Evolutionary conservation across 305 asterid species (phyloP).

Genomic region (Rubia balearica): DNA sequence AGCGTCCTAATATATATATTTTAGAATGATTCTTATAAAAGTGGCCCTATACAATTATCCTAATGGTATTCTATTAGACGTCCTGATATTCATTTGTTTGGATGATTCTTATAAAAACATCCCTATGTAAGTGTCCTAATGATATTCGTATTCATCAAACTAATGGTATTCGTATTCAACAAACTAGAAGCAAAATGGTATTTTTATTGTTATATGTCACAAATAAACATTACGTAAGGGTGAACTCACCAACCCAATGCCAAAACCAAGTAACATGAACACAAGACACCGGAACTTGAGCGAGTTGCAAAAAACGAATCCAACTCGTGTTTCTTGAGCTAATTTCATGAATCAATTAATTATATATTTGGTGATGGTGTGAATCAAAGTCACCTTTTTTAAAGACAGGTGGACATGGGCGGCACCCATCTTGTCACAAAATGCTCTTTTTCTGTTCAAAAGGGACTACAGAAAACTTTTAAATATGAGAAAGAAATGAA

Average conservation of each 20-base stretch:
- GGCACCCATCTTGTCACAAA: constrained; percentile 6
- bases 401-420: constrained; percentile 1
- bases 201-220: too few species aligned
- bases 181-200: too few species aligned
- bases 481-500: not conserved
- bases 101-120: too few species aligned
- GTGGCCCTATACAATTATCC: too few species aligned
- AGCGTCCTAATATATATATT: too few species aligned
- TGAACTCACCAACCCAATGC: not conserved
- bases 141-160: too few species aligned
- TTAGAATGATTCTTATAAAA: too few species aligned
- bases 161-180: too few species aligned
- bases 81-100: too few species aligned
- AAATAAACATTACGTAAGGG: too few species aligned
- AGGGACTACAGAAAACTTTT: not conserved
- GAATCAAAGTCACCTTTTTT: not conserved
- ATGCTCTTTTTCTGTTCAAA: not conserved
- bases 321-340: not conserved
- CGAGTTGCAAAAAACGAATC: not conserved
- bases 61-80: too few species aligned
- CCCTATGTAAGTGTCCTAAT: too few species aligned
- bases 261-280: not conserved
- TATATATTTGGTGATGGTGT: constrained; percentile 2
- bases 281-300: not conserved
- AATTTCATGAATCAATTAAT: not conserved